phyloP scores from a whole-genome alignment of 208 protist genomes.

The Acanthamoeba triangularis region DNA sequence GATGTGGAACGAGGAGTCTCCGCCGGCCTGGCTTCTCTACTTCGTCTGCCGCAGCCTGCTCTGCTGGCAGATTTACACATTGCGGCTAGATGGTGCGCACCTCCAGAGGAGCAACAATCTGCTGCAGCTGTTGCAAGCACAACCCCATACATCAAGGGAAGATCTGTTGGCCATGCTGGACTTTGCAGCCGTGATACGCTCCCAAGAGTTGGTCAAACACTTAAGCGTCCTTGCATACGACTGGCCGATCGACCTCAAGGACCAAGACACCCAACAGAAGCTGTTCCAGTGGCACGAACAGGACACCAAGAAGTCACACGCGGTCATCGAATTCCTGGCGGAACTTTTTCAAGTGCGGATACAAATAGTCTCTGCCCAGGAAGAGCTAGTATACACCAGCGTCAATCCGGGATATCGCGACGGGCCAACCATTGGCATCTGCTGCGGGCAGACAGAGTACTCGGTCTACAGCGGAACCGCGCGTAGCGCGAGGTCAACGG shows the following conservation, averaged over 20 bases:
- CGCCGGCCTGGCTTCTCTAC: background rate
- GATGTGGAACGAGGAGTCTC: background rate
- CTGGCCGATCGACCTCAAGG: background rate
- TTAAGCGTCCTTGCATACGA: background rate
- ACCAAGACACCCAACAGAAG: background rate
- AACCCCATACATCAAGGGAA: background rate
- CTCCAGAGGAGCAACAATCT: background rate
- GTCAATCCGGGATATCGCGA: background rate
- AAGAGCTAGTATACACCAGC: background rate
- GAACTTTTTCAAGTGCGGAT: background rate
- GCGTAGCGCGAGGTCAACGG: background rate
- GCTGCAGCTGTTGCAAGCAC: background rate
- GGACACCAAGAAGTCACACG: background rate
- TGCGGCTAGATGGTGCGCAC: background rate
- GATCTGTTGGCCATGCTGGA: background rate
- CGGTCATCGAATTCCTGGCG: background rate
- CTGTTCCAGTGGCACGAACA: background rate
- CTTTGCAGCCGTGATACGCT: background rate
- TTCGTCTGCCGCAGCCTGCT: background rate
- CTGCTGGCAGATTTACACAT: background rate
- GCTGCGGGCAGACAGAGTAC: background rate
- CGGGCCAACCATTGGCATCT: background rate
- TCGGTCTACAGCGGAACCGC: background rate
- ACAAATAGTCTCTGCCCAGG: background rate
- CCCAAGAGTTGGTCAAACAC: background rate